These are phyloP conservation scores for Hemileccinum rubropunctum DNA, from an alignment of 768 basidiomycete species.

Conservation along the genomic window DNA sequence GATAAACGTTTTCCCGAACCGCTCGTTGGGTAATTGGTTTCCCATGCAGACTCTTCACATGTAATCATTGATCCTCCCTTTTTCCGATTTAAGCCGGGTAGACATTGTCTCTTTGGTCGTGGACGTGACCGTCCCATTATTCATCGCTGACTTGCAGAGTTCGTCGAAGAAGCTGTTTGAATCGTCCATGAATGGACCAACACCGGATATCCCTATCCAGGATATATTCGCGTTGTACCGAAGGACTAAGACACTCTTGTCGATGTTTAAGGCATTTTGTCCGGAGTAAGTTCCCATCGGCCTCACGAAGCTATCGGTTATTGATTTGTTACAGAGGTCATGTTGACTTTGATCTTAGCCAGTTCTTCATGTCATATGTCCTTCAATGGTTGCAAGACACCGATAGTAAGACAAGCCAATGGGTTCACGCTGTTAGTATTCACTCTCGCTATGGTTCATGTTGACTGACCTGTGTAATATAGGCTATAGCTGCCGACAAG, in stretches of 20 bases:
- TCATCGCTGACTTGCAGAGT: slow-evolving; percentile 62
- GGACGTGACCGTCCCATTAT: slow-evolving; percentile 64
- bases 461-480: slow-evolving; percentile 10
- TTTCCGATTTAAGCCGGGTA: slow-evolving; percentile 49
- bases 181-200: slow-evolving; percentile 82
- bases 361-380: slow-evolving; percentile 87
- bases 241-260: slow-evolving; percentile 66
- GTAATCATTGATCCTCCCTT: background rate
- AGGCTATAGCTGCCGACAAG: slow-evolving; percentile 84
- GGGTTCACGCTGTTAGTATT: slow-evolving; percentile 83
- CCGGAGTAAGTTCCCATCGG: slow-evolving; percentile 53
- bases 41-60: background rate
- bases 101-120: slow-evolving; percentile 76
- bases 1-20: slow-evolving; percentile 88
- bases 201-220: slow-evolving; percentile 83
- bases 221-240: slow-evolving; percentile 88
- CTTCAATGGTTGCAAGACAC: slow-evolving; percentile 87
- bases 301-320: background rate
- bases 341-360: slow-evolving; percentile 64
- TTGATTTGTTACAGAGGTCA: slow-evolving; percentile 41
- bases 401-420: slow-evolving; percentile 85
- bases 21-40: slow-evolving; percentile 61
- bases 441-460: background rate
- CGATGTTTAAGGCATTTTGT: slow-evolving; percentile 82
- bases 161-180: slow-evolving; percentile 76